Evolutionary conservation across 2,329 filamentous ascomycete genomes (phyloP).

Genomic region (Neobulgaria alba): DNA sequence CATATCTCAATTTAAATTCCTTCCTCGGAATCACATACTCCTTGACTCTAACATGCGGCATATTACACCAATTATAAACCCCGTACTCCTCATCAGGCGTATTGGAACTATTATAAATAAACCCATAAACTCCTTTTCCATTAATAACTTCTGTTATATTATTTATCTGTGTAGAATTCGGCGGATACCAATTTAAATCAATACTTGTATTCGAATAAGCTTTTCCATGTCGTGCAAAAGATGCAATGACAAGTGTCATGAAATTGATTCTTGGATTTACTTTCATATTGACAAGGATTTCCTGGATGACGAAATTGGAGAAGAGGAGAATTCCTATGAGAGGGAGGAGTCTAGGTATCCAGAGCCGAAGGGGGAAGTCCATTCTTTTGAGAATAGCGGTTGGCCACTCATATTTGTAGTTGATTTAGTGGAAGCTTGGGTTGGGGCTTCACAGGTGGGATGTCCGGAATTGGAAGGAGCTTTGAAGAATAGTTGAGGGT

Average conservation of each 20-base stretch:
- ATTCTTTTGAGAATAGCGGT: too few species aligned
- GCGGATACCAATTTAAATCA: conserved; percentile 45
- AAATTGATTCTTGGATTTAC: conserved; percentile 11
- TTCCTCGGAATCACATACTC: conserved; percentile 51
- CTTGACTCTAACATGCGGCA: conserved; percentile 63
- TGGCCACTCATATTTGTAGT: too few species aligned
- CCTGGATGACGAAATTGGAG: too few species aligned
- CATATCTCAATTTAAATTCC: conserved; percentile 61
- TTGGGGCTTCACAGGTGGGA: too few species aligned
- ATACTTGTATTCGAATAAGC: conserved; percentile 6
- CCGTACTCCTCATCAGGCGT: conserved; percentile 49
- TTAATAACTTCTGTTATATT: conserved; percentile 49
- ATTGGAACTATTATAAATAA: conserved; percentile 60
- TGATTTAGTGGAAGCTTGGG: too few species aligned
- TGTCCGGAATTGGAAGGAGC: too few species aligned
- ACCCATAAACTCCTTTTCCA: conserved; percentile 58
- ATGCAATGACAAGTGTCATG: conserved; percentile 16
- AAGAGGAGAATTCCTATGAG: too few species aligned
- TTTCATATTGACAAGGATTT: conserved; percentile 17
- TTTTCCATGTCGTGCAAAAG: conserved; percentile 12
- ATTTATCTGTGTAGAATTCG: conserved; percentile 48
- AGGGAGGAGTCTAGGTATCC: too few species aligned
- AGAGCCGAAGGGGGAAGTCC: too few species aligned
- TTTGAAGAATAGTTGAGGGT: too few species aligned
- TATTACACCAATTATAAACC: conserved; percentile 76